Conservation (phyloP, 179 eudicot genomes). For the Spinacia oleracea region DNA sequence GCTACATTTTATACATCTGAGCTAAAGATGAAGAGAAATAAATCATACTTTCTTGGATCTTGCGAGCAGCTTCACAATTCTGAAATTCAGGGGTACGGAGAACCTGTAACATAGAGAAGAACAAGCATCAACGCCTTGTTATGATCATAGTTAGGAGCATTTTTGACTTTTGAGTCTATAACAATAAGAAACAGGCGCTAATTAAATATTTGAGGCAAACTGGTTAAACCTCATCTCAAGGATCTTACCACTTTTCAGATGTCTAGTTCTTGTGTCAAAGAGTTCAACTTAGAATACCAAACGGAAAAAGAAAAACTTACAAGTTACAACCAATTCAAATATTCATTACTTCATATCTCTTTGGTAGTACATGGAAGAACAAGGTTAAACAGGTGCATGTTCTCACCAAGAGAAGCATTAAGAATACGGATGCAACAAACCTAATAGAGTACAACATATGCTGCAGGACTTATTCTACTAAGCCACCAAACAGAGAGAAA, state of each 20-base stretch:
- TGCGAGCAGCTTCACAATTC: slow-evolving; percentile 61
- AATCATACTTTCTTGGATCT: slow-evolving; percentile 61
- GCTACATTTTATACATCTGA: not conserved
- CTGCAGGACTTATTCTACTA: not conserved
- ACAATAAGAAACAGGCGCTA: not conserved
- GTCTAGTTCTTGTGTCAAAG: not conserved
- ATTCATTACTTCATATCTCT: not conserved
- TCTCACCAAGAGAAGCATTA: not conserved
- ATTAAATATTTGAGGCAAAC: not conserved
- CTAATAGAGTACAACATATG: not conserved
- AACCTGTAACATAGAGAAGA: slow-evolving; percentile 48
- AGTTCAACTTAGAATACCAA: not conserved
- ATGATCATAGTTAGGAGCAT: slow-evolving; percentile 6
- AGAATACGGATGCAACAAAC: not conserved
- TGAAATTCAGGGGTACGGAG: slow-evolving; percentile 57
- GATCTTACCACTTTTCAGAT: not conserved
- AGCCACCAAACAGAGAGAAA: slow-evolving; percentile 5
- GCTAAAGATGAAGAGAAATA: slow-evolving; percentile 5
- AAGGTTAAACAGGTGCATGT: not conserved
- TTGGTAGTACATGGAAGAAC: not conserved
- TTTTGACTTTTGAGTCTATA: not conserved
- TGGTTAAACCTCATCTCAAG: not conserved
- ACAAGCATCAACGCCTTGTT: not conserved
- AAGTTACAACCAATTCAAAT: not conserved
- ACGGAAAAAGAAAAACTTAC: not conserved